Conservation (phyloP, 257 asterid species). For the Solanum virginianum region DNA sequence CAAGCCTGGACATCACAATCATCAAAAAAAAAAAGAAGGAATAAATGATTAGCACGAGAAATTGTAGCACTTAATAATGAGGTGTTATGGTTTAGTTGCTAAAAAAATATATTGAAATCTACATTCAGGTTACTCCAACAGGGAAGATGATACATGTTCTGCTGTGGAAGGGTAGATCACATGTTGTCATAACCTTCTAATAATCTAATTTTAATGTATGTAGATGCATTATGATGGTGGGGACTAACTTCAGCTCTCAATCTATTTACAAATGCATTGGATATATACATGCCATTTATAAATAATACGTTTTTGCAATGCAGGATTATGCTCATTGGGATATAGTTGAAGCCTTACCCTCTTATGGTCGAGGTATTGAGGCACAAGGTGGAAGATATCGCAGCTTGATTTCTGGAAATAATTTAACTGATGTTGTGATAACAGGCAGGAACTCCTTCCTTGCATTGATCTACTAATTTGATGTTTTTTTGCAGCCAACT, state of each 20-base stretch:
- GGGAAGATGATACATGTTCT: neutral
- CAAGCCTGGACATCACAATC: neutral
- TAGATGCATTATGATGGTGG: neutral
- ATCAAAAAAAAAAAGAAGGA: neutral
- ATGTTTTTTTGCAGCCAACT: neutral
- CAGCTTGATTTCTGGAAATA: constrained; percentile 46
- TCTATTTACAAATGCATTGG: neutral
- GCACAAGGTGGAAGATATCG: constrained; percentile 58
- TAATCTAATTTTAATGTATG: neutral
- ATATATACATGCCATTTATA: neutral
- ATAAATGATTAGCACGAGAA: neutral
- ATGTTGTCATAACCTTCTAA: neutral
- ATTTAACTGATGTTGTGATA: constrained; percentile 59
- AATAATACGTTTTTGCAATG: neutral
- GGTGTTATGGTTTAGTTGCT: neutral
- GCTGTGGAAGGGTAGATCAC: neutral
- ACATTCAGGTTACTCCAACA: neutral
- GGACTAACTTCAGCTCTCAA: neutral
- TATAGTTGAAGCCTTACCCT: constrained; percentile 61
- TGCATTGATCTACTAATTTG: neutral
- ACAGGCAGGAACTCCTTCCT: constrained; percentile 28
- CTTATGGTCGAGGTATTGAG: constrained; percentile 59
- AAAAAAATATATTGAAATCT: neutral
- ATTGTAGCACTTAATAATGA: neutral
- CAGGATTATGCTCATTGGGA: constrained; percentile 67